Evolutionary conservation across 345 rosid genomes (phyloP).

Genomic region (Lepidium aucheri): DNA sequence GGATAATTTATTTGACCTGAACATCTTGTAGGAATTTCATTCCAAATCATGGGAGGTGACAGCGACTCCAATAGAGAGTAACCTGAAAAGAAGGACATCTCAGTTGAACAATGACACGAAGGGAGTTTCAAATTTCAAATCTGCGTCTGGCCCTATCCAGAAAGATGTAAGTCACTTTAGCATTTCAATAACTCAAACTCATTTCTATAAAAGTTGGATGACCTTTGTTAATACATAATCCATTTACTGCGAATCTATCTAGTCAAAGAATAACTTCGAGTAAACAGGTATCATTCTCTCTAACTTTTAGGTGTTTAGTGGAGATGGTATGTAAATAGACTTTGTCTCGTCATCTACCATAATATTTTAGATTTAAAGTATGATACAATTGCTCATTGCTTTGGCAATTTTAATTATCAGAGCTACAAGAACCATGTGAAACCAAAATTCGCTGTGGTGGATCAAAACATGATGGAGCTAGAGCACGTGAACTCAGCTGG

Average conservation of each 20-base stretch:
- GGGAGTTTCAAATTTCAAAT: constrained; percentile 28
- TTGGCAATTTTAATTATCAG: constrained; percentile 27
- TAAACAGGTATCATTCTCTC: neutral
- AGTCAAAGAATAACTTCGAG: neutral
- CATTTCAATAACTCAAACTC: neutral
- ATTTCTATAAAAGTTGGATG: neutral
- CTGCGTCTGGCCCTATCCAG: constrained; percentile 36
- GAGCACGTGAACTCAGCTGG: constrained; percentile 39
- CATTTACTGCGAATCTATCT: neutral
- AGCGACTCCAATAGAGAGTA: constrained; percentile 31
- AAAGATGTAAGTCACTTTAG: constrained; percentile 30
- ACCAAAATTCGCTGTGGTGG: constrained; percentile 23
- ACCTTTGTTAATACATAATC: neutral
- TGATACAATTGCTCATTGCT: neutral
- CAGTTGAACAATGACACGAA: constrained; percentile 26
- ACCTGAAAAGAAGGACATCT: constrained; percentile 28
- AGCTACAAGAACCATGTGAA: constrained; percentile 21
- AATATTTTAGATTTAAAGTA: neutral
- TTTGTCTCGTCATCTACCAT: neutral
- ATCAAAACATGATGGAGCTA: constrained; percentile 25
- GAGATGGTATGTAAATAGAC: neutral
- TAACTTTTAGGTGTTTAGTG: neutral
- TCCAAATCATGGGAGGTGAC: constrained; percentile 37
- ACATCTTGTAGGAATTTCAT: constrained; percentile 47
- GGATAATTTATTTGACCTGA: neutral